Percentiles rank a stretch among this genome's conserved stretches.
phyloP scores from a whole-genome alignment of 306 rosid species.

The Rosa persica region DNA sequence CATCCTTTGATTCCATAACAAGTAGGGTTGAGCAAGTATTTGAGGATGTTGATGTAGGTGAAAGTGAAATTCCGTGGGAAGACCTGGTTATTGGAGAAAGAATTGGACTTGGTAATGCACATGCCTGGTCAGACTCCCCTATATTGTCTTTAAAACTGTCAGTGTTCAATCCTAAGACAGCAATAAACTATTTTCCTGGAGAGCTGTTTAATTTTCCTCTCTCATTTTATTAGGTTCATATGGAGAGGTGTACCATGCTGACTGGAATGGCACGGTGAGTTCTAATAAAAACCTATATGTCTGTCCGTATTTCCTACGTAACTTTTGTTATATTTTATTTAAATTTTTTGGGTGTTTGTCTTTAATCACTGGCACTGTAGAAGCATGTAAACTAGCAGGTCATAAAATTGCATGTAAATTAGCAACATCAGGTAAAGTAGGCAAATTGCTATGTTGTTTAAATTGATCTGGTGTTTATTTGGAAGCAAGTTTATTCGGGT shows the following conservation, averaged over 20 bases:
- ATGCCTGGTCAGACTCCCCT: constrained; percentile 24
- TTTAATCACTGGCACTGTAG: neutral
- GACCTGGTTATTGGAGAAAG: constrained; percentile 90
- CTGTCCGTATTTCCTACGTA: neutral
- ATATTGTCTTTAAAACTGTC: neutral
- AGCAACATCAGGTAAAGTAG: neutral
- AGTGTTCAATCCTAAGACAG: neutral
- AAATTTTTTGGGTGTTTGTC: neutral
- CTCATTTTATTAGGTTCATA: constrained; percentile 72
- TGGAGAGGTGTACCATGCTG: constrained; percentile 97
- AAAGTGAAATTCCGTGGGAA: constrained; percentile 97
- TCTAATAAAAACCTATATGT: constrained; percentile 23
- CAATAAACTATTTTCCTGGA: neutral
- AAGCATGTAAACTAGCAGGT: neutral
- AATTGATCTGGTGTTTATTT: neutral
- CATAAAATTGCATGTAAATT: neutral
- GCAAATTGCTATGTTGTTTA: neutral
- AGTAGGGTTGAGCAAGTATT: constrained; percentile 68
- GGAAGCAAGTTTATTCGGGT: neutral
- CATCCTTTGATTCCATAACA: constrained; percentile 44
- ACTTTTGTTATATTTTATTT: neutral
- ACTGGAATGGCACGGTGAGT: constrained; percentile 98
- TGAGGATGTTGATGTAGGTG: constrained; percentile 91
- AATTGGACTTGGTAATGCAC: constrained; percentile 83
- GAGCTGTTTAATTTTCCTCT: constrained; percentile 14